phyloP scores from a whole-genome alignment of 2,329 filamentous ascomycete species.

The Pseudogymnoascus sp. region DNA sequence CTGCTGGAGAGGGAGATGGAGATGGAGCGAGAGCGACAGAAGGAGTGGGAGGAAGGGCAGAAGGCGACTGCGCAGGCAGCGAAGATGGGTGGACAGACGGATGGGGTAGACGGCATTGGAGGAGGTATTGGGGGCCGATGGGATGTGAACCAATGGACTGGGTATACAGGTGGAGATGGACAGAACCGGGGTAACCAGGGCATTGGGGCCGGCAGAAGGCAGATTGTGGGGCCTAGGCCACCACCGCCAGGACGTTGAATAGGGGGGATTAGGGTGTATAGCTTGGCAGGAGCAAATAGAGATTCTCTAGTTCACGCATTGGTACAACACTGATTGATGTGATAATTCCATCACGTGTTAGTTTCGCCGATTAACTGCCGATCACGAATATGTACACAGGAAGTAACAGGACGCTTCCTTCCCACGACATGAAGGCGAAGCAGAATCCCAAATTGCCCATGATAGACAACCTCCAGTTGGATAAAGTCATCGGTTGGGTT shows the following conservation, averaged over 20 bases:
- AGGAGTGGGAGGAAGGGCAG: slow-evolving; percentile 67
- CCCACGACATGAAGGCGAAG: background rate
- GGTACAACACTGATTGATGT: background rate
- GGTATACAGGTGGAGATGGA: slow-evolving; percentile 66
- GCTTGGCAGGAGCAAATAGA: background rate
- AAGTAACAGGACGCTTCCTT: background rate
- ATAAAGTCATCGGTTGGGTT: background rate
- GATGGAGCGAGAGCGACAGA: slow-evolving; percentile 48
- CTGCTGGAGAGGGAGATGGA: slow-evolving; percentile 54
- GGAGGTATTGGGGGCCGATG: slow-evolving; percentile 61
- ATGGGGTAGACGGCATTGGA: slow-evolving; percentile 51
- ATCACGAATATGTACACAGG: background rate
- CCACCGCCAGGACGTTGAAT: slow-evolving; percentile 37
- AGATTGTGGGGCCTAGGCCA: slow-evolving; percentile 72
- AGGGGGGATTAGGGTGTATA: background rate
- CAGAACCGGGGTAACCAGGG: slow-evolving; percentile 60
- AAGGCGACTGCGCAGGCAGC: slow-evolving; percentile 51
- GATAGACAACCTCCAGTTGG: background rate
- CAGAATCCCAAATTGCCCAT: background rate
- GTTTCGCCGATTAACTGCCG: background rate
- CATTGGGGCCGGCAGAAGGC: slow-evolving; percentile 62
- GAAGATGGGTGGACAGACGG: slow-evolving; percentile 39
- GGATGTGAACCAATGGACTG: slow-evolving; percentile 69
- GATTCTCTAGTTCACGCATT: background rate
- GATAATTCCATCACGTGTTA: background rate